These are phyloP conservation scores for Rhynchospora tenuis DNA, from an alignment of 176 grass and related monocot species.

Conservation along the genomic window DNA sequence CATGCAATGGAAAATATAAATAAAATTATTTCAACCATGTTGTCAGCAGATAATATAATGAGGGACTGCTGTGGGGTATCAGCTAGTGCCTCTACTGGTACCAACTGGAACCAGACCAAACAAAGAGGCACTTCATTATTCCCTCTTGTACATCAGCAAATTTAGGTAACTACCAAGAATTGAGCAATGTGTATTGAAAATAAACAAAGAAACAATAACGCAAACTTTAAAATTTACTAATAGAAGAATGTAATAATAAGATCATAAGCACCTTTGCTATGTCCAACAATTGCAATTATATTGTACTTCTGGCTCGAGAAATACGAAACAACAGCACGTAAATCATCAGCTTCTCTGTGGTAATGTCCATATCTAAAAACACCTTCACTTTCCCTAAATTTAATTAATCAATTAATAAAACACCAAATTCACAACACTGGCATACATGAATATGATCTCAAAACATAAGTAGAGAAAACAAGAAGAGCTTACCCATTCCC, in stretches of 20 bases:
- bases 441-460: not conserved
- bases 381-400: slow-evolving; percentile 72
- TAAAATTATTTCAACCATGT: not conserved
- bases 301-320: slow-evolving; percentile 55
- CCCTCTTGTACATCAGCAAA: not conserved
- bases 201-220: not conserved
- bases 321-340: slow-evolving; percentile 51
- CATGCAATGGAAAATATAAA: not conserved
- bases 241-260: not conserved
- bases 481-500: slow-evolving; percentile 69
- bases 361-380: slow-evolving; percentile 74
- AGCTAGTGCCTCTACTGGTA: not conserved
- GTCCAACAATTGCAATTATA: slow-evolving; percentile 73
- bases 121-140: not conserved
- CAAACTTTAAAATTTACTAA: not conserved
- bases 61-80: not conserved
- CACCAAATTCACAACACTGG: not conserved
- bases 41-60: not conserved
- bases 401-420: not conserved
- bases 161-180: not conserved
- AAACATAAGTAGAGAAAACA: not conserved
- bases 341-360: slow-evolving; percentile 65
- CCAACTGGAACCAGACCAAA: not conserved
- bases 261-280: slow-evolving; percentile 69
- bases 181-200: not conserved